These are phyloP conservation scores for Ceratocystis diversiconidia DNA, from an alignment of 2,329 filamentous ascomycete species.

Conservation along the genomic window DNA sequence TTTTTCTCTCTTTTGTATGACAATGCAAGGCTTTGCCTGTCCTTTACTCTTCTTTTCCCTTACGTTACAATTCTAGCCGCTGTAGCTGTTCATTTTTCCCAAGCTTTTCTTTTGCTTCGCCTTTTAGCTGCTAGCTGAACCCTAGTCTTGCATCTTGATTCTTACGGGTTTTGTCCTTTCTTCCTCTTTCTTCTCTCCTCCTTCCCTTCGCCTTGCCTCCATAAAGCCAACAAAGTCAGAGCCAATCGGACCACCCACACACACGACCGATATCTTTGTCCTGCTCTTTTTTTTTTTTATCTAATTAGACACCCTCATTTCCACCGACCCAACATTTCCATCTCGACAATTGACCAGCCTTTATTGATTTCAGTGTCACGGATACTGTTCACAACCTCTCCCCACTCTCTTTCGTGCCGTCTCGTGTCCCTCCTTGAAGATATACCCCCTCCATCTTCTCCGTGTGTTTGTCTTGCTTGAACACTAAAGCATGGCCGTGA, in stretches of 20 bases:
- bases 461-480: too few species aligned
- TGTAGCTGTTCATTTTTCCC: too few species aligned
- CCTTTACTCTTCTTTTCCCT: too few species aligned
- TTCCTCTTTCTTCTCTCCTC: neutral
- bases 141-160: neutral
- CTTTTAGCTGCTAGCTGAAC: neutral
- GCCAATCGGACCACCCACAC: too few species aligned
- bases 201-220: neutral
- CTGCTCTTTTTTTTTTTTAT: too few species aligned
- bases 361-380: too few species aligned
- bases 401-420: neutral
- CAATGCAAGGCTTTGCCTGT: neutral
- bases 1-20: neutral
- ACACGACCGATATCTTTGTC: too few species aligned
- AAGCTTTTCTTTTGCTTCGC: neutral
- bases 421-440: neutral
- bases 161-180: neutral
- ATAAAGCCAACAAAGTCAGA: neutral
- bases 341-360: too few species aligned
- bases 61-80: too few species aligned
- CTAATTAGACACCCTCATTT: too few species aligned
- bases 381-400: too few species aligned
- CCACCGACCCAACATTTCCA: too few species aligned
- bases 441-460: neutral
- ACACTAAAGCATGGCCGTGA: slow-evolving; percentile 3